These are phyloP conservation scores for Poteriospumella lacustris DNA, from an alignment of 108 stramenopile genomes.

Conservation along the genomic window DNA sequence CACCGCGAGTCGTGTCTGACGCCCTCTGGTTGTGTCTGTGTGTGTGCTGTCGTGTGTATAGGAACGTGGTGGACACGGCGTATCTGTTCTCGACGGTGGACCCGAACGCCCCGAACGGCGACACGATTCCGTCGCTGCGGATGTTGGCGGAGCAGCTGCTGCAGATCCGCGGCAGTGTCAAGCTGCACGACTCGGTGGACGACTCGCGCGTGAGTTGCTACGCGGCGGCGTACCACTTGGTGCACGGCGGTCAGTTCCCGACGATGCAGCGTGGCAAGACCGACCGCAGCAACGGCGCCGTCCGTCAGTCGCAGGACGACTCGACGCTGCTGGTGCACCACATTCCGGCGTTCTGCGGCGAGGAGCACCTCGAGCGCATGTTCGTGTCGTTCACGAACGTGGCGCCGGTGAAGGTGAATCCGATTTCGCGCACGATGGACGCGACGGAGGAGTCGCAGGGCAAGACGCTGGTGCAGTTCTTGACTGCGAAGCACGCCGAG, in stretches of 20 bases:
- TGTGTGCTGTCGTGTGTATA: too few species aligned
- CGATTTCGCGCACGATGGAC: not conserved
- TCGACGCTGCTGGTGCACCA: not conserved
- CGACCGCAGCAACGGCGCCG: too few species aligned
- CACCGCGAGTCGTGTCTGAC: too few species aligned
- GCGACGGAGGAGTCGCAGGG: not conserved
- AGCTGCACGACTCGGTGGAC: slow-evolving; percentile 77
- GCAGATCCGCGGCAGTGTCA: too few species aligned
- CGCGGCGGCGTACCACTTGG: not conserved
- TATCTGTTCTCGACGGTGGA: slow-evolving; percentile 58
- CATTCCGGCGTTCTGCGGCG: not conserved
- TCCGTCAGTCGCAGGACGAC: too few species aligned
- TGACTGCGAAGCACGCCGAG: not conserved
- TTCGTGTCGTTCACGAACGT: not conserved
- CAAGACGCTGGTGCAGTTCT: not conserved
- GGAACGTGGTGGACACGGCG: slow-evolving; percentile 75
- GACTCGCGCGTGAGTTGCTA: slow-evolving; percentile 66
- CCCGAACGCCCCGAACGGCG: slow-evolving; percentile 47
- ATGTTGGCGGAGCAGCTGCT: too few species aligned
- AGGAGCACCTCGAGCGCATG: not conserved
- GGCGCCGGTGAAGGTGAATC: not conserved
- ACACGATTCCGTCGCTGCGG: too few species aligned
- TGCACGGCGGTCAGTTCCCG: too few species aligned
- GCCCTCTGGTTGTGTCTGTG: too few species aligned
- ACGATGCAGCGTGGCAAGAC: too few species aligned